These are phyloP conservation scores for Rhizophora mangle DNA, from an alignment of 345 rosid species.

Conservation along the genomic window DNA sequence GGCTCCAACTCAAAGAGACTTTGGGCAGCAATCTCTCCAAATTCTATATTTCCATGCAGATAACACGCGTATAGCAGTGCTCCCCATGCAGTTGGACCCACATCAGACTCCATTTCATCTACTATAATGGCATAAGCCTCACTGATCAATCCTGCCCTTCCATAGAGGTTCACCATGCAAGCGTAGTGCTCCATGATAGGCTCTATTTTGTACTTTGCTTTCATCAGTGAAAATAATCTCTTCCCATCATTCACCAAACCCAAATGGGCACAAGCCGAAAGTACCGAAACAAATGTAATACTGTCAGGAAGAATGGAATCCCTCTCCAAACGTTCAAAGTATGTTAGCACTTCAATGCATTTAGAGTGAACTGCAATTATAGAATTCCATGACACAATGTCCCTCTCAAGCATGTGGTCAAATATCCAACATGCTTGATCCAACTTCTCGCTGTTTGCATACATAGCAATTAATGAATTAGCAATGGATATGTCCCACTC, in stretches of 20 bases:
- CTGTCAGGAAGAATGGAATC: conserved; percentile 44
- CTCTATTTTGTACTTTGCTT: conserved; percentile 36
- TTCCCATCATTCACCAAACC: conserved; percentile 70
- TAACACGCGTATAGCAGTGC: conserved; percentile 73
- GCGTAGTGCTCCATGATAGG: conserved; percentile 75
- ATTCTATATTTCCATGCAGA: conserved; percentile 53
- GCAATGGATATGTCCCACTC: conserved; percentile 56
- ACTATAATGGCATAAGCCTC: conserved; percentile 58
- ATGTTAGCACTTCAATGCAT: conserved; percentile 41
- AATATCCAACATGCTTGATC: conserved; percentile 54
- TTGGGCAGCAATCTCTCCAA: conserved; percentile 67
- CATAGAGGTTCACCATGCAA: conserved; percentile 79
- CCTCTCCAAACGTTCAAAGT: conserved; percentile 60
- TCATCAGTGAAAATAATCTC: conserved; percentile 53
- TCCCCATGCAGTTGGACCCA: conserved; percentile 88
- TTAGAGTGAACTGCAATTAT: conserved; percentile 63
- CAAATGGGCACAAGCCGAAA: conserved; percentile 67
- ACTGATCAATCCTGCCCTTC: conserved; percentile 58
- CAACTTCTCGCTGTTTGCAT: conserved; percentile 47
- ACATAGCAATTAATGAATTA: conserved; percentile 62
- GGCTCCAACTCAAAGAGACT: conserved; percentile 77
- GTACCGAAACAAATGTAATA: conserved; percentile 71
- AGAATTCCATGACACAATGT: conserved; percentile 79
- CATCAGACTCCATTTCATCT: conserved; percentile 57
- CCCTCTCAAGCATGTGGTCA: conserved; percentile 58